Conservation (phyloP, 352 stramenopile species). For the Pythium brassicae region DNA sequence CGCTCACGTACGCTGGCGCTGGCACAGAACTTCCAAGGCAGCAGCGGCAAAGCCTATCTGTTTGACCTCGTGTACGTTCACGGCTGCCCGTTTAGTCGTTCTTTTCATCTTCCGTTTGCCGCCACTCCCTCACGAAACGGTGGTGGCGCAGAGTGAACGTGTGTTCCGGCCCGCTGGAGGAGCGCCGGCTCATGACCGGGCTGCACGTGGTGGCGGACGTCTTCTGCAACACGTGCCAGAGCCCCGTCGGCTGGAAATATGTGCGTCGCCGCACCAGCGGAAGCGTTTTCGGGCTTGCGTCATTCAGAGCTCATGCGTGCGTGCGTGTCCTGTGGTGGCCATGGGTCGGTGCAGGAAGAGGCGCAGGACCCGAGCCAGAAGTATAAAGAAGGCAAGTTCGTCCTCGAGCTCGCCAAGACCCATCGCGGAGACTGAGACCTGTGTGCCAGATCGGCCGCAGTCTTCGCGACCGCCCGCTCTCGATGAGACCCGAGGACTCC, state of each 20-base stretch:
- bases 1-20: not conserved
- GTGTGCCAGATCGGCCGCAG: no score
- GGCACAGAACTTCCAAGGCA: conserved; percentile 71
- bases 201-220: conserved; percentile 93
- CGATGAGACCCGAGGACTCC: no score
- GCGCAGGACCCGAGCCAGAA: conserved; percentile 92
- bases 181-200: conserved; percentile 92
- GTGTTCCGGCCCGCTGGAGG: conserved; percentile 76
- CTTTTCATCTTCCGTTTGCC: not conserved
- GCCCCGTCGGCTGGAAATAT: conserved; percentile 94
- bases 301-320: not conserved
- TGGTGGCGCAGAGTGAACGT: conserved; percentile 75
- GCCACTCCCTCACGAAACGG: not conserved
- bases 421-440: conserved; percentile 30
- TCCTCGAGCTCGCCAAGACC: conserved; percentile 94
- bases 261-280: conserved; percentile 17
- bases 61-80: conserved; percentile 83
- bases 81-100: no score
- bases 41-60: conserved; percentile 88
- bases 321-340: no score
- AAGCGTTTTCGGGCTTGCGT: no score
- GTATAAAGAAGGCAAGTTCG: conserved; percentile 97
- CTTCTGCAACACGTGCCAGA: conserved; percentile 91
- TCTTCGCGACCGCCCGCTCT: no score
- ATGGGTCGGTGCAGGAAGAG: conserved; percentile 83